A percentile compares a stretch with the other conserved stretches of the same genome.
These are phyloP conservation scores for Spathaspora arborariae DNA, from an alignment of 805 yeast species.

Conservation along the genomic window DNA sequence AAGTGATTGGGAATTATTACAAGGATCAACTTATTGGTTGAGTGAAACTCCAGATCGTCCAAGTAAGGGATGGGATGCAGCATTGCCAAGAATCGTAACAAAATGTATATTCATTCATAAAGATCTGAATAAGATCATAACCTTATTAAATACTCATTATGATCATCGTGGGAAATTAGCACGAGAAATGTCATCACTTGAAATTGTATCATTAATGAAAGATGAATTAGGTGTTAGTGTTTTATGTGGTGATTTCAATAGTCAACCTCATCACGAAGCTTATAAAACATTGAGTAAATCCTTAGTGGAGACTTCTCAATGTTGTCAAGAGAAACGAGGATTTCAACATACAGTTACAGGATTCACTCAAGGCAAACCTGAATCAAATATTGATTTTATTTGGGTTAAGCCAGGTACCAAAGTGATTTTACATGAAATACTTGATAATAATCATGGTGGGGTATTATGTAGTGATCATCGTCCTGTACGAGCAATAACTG, in stretches of 20 bases:
- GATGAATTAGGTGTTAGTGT: slow-evolving; percentile 19
- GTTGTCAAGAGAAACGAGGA: slow-evolving; percentile 36
- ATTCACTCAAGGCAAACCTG: slow-evolving; percentile 19
- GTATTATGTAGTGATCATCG: slow-evolving; percentile 35
- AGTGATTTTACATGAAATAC: slow-evolving; percentile 14
- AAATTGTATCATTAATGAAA: slow-evolving; percentile 25
- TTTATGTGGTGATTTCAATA: slow-evolving; percentile 36
- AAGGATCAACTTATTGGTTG: slow-evolving; percentile 22
- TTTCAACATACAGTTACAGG: slow-evolving; percentile 42
- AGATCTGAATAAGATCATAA: slow-evolving; percentile 19
- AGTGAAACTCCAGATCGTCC: slow-evolving; percentile 24
- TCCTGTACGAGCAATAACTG: slow-evolving; percentile 22
- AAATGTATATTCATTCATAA: slow-evolving; percentile 24
- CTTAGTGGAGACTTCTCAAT: slow-evolving; percentile 13
- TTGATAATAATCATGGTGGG: slow-evolving; percentile 27
- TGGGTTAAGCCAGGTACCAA: slow-evolving; percentile 26
- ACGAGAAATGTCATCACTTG: slow-evolving; percentile 25
- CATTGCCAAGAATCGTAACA: slow-evolving; percentile 35
- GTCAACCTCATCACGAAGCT: slow-evolving; percentile 31
- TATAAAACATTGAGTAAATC: slow-evolving; percentile 27
- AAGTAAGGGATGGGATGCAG: slow-evolving; percentile 47
- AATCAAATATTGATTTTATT: slow-evolving; percentile 38
- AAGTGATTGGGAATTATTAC: slow-evolving; percentile 20
- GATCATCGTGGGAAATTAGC: slow-evolving; percentile 35
- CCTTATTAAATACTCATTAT: slow-evolving; percentile 37